These are phyloP conservation scores for Powellomyces hirtus DNA, from an alignment of 192 early-diverging fungal species.

Conservation along the genomic window DNA sequence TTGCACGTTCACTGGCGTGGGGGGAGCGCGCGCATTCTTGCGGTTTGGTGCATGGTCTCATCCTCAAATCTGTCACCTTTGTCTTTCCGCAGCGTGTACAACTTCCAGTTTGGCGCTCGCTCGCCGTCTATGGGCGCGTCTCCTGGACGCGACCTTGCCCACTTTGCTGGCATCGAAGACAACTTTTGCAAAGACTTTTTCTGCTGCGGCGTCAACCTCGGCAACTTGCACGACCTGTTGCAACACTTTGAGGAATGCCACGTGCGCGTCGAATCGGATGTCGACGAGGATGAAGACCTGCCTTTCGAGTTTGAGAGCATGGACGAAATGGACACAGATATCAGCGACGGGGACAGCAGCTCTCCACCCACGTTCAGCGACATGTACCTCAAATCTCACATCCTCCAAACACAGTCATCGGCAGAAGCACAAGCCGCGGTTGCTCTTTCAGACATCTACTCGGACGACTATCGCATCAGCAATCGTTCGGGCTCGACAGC, in stretches of 20 bases:
- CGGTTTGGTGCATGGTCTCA: not conserved
- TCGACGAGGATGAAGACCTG: slow-evolving; percentile 66
- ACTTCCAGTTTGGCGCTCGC: slow-evolving; percentile 33
- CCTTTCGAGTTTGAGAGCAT: slow-evolving; percentile 44
- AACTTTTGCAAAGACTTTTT: slow-evolving; percentile 92
- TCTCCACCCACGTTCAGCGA: slow-evolving; percentile 23
- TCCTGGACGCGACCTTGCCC: slow-evolving; percentile 41
- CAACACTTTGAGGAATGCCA: slow-evolving; percentile 97
- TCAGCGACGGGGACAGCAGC: slow-evolving; percentile 31
- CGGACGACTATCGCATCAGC: slow-evolving; percentile 28
- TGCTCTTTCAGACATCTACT: slow-evolving; percentile 37
- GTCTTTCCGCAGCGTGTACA: slow-evolving; percentile 13
- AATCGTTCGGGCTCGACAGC: slow-evolving; percentile 17
- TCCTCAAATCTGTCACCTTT: not conserved
- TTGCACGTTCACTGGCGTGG: not conserved
- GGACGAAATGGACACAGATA: slow-evolving; percentile 48
- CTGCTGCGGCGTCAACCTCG: slow-evolving; percentile 88
- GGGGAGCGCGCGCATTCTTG: not conserved
- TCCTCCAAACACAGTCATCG: not conserved
- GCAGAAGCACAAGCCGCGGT: slow-evolving; percentile 20
- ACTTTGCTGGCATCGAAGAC: slow-evolving; percentile 72
- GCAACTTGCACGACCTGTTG: slow-evolving; percentile 89
- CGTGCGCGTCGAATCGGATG: slow-evolving; percentile 83
- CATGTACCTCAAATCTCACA: slow-evolving; percentile 33
- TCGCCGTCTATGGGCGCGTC: slow-evolving; percentile 38